These are phyloP conservation scores for Haplosporangium sp. DNA, from an alignment of 371 early-diverging fungal species.

Conservation along the genomic window DNA sequence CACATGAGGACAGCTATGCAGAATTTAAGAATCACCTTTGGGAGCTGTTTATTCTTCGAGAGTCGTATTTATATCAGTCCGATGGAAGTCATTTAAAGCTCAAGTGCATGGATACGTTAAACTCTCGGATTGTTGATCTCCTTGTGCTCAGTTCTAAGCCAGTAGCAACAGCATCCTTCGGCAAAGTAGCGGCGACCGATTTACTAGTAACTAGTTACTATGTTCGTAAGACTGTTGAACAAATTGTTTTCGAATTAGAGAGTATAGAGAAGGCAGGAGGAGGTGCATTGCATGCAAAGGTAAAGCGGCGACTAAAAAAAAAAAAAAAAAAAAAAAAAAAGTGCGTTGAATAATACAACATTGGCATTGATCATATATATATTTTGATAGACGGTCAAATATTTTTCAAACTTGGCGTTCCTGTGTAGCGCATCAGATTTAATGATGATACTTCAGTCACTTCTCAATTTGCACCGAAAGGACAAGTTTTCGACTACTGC, in stretches of 20 bases:
- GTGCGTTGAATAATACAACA: too few species aligned
- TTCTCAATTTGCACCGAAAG: conserved; percentile 33
- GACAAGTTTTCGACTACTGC: conserved; percentile 28
- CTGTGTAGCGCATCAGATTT: conserved; percentile 43
- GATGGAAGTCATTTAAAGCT: not conserved
- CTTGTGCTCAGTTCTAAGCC: conserved; percentile 32
- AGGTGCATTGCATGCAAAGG: conserved; percentile 27
- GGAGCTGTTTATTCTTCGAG: conserved; percentile 31
- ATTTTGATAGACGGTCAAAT: conserved; percentile 33
- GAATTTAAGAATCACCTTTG: conserved; percentile 33
- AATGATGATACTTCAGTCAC: conserved; percentile 35
- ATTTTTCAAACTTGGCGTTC: conserved; percentile 42
- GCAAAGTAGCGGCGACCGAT: conserved; percentile 8
- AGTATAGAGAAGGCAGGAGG: conserved; percentile 16
- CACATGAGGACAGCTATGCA: conserved; percentile 7
- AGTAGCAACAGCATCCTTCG: not conserved
- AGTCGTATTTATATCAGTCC: conserved; percentile 27
- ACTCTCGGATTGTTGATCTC: conserved; percentile 27
- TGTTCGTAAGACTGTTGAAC: conserved; percentile 45
- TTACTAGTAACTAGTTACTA: conserved; percentile 13
- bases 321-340: too few species aligned
- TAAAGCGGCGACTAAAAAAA: not conserved
- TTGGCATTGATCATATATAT: too few species aligned
- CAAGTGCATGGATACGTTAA: conserved; percentile 15
- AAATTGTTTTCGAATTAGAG: conserved; percentile 36